phyloP scores from a whole-genome alignment of 2,329 filamentous ascomycete genomes.

The Trichoderma afroharzianum region DNA sequence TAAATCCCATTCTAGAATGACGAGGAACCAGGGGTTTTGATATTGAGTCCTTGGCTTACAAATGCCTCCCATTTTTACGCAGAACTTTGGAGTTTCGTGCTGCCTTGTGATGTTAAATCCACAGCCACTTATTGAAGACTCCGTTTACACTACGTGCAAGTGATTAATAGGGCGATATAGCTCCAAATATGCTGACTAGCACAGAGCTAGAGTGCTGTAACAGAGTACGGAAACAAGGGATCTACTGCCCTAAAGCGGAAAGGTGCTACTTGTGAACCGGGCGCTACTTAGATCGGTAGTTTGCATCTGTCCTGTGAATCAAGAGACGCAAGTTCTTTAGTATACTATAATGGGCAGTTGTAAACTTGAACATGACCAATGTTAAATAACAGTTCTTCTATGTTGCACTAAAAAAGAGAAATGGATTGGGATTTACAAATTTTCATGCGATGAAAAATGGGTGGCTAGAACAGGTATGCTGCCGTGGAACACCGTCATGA shows the following conservation, averaged over 20 bases:
- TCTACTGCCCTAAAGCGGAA: not conserved
- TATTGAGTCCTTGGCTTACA: not conserved
- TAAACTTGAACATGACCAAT: not conserved
- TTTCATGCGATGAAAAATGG: not conserved
- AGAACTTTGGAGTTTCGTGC: not conserved
- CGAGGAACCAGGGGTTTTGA: not conserved
- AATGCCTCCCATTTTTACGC: not conserved
- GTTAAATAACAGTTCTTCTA: not conserved
- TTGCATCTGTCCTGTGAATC: not conserved
- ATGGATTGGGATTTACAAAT: not conserved
- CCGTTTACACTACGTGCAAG: not conserved
- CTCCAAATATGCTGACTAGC: not conserved
- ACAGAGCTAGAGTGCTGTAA: not conserved
- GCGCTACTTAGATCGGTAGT: not conserved
- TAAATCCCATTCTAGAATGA: not conserved
- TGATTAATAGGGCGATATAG: not conserved
- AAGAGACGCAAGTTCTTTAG: not conserved
- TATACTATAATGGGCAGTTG: not conserved
- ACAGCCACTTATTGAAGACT: not conserved
- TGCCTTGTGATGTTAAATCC: not conserved
- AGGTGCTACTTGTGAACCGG: not conserved
- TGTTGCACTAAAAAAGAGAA: not conserved
- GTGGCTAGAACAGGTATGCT: not conserved
- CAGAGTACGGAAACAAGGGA: not conserved
- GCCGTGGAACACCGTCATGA: not conserved